Conservation (phyloP, 345 rosid species). For the Camelina laxa region DNA sequence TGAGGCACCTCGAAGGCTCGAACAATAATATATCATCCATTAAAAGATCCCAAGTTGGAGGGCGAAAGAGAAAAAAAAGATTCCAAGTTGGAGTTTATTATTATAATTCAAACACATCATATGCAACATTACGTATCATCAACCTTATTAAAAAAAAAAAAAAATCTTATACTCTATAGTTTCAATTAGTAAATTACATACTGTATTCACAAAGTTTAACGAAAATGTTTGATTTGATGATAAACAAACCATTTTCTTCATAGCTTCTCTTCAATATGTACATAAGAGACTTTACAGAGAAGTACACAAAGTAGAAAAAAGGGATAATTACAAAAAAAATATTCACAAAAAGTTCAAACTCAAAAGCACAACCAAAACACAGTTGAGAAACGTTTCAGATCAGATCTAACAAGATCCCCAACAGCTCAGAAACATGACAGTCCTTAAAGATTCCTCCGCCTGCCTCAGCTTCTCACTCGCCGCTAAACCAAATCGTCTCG, state of each 20-base stretch:
- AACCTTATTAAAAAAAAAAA: no score
- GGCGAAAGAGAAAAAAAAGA: background rate
- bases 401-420: conserved; percentile 69
- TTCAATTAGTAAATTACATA: no score
- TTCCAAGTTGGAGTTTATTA: background rate
- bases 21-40: no score
- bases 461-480: conserved; percentile 54
- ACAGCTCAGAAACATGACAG: conserved; percentile 84
- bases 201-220: no score
- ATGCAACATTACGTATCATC: background rate
- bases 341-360: conserved; percentile 21
- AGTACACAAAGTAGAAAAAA: background rate
- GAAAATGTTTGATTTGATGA: background rate
- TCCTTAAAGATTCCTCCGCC: conserved; percentile 81
- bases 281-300: conserved; percentile 8
- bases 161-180: background rate
- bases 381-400: background rate
- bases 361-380: background rate
- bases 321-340: background rate
- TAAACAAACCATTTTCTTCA: background rate
- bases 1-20: no score
- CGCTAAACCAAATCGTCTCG: conserved; percentile 44
- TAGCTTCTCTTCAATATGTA: background rate
- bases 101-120: no score
- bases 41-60: no score